A percentile compares a stretch with the other conserved stretches of the same genome.
These are phyloP conservation scores for Clitopilus hobsonii DNA, from an alignment of 768 basidiomycete species.

Conservation along the genomic window DNA sequence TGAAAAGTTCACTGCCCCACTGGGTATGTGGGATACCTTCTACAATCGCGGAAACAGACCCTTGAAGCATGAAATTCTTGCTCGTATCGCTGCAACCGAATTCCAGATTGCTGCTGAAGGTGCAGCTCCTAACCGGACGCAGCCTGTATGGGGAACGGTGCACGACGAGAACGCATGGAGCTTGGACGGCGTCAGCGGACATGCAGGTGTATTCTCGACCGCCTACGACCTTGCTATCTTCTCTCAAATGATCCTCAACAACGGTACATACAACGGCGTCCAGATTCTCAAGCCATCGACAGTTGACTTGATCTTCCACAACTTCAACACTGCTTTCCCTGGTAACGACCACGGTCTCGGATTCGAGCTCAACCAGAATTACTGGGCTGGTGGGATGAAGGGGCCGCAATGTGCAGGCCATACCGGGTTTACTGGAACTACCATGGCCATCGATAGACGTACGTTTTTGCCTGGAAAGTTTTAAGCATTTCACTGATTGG, in stretches of 20 bases:
- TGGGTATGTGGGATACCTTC: slow-evolving; percentile 20
- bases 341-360: slow-evolving; percentile 21
- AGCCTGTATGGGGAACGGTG: slow-evolving; percentile 24
- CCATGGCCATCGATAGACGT: slow-evolving; percentile 23
- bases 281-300: slow-evolving; percentile 18
- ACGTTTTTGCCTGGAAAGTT: slow-evolving; percentile 5
- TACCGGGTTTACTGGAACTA: slow-evolving; percentile 21
- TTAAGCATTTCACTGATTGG: background rate
- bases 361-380: slow-evolving; percentile 22
- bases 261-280: slow-evolving; percentile 20
- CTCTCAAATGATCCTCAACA: slow-evolving; percentile 26
- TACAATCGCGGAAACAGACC: slow-evolving; percentile 19
- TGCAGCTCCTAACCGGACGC: slow-evolving; percentile 16
- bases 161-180: slow-evolving; percentile 26
- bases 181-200: slow-evolving; percentile 20
- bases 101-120: slow-evolving; percentile 20
- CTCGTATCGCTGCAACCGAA: slow-evolving; percentile 15
- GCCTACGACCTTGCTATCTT: slow-evolving; percentile 21
- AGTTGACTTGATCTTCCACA: slow-evolving; percentile 22
- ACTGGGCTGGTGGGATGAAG: slow-evolving; percentile 23
- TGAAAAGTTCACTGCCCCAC: slow-evolving; percentile 18
- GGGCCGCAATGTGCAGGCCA: slow-evolving; percentile 23
- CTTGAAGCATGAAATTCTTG: slow-evolving; percentile 2
- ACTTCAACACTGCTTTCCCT: slow-evolving; percentile 22
- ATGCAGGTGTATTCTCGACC: slow-evolving; percentile 23